Base-by-base conservation (phyloP, 129 eudicot species). In the Tagetes erecta region DNA sequence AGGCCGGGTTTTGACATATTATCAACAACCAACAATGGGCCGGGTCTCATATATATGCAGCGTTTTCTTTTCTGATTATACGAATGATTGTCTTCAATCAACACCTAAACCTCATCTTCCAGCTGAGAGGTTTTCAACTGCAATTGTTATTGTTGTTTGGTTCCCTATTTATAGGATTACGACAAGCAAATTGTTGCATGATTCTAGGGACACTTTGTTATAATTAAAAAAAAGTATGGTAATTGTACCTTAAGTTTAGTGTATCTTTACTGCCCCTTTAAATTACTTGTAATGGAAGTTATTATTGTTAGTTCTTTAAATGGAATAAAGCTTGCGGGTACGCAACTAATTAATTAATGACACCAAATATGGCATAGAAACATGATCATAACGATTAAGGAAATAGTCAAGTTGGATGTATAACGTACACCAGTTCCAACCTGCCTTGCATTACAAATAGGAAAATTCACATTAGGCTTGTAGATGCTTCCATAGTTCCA, bases 201-300 rank as follows among this genome's bases (percentile, higher is more conserved):
- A 33, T 40, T 53, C 11, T 40, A 46, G 11, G 12, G 0, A 42
- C 5, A 35, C 27, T 11, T 52, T 56, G 12, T 10, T 62, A 20
- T 20, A 20, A 20, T 20, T 20, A 20, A 36, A 37, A 1, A 20
- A 10, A 27, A 9, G 36, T 6, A 27, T 8, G 6, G 20, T 10
- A 52, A 20, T 20, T 20, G 41, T 69, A 20, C 44, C 70, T 77
- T 77, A 31, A 36, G 20, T 69, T 69, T 12, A 34, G 33, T 70
- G 66, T 47, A 5, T 52, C 50, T 52, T 60, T 59, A 12, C 59
- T 33, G 20, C 59, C 59, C 59, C 59, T 52, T 27, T 55, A 45
- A 45, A 35, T 45, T 62, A 41, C 62, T 62, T 60, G 11, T 13
- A 9, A 33, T 4, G 58, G 39, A 34, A 66, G 58, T 12, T 13